Base-by-base conservation (phyloP, 805 yeast species). In the Hanseniaspora meyeri region DNA sequence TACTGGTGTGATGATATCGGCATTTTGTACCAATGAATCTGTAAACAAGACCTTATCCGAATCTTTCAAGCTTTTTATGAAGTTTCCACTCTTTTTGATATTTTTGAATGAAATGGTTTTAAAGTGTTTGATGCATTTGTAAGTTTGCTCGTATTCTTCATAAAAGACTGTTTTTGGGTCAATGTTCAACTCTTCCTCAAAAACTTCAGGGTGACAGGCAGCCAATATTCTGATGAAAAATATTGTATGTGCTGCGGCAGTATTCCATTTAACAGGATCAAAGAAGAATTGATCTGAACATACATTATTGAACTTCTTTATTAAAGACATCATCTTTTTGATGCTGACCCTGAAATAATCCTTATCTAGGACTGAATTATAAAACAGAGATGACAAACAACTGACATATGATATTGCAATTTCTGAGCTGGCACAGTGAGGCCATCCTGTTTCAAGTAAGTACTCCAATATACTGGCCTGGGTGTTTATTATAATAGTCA, bases 181-280 rank as follows among this genome's bases (percentile, higher is more conserved):
- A 16, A 24, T 12, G 2, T 38, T 16, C 4, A 53, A 37, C 5
- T n/a, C 51, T n/a, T 56, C 37, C 31, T 32, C 43, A 37, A 45
- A 50, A 7, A 45, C 48, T 27, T 45, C 55, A 14, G 49, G 51
- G 29, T 49, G 51, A n/a, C 45, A 42, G 4, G 43, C 16, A 14
- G 37, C 42, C 10, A 56, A 17, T 1, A 56, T 49, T 38, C 37
- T 56, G 37, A 50, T 45, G 12, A 43, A 50, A 14, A 45, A 45
- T 1, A 56, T 50, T 14, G 47, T 10, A 17, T 50, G 32, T 12
- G 51, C 34, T 14, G 58, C 27, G 14, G 50, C 51, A 19, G 49
- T 40, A 37, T 42, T 50, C 58, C 55, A 56, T 16, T 50, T 56
- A 11, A 56, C 52, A 14, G 58, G 58, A 50, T 56, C 58, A 50